Evolutionary conservation across 2,329 filamentous ascomycete genomes (phyloP).

Genomic region (Pseudocercospora ulei): DNA sequence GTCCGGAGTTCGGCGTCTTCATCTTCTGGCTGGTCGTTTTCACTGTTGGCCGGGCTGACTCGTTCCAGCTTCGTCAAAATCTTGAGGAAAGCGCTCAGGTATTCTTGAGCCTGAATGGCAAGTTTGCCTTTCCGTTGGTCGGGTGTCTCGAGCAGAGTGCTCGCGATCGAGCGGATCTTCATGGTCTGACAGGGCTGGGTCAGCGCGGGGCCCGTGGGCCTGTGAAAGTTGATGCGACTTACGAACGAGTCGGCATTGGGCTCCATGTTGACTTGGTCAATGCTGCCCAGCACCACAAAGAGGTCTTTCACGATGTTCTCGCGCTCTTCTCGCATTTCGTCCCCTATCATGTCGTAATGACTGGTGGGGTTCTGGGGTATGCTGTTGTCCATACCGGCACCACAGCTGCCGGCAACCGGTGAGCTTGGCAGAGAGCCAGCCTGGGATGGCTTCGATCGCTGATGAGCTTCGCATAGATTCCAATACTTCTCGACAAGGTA

Average conservation of each 20-base stretch:
- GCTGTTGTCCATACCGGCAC: slow-evolving; percentile 34
- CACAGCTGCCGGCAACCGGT: slow-evolving; percentile 30
- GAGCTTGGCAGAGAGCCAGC: slow-evolving; percentile 35
- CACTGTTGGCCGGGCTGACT: slow-evolving; percentile 42
- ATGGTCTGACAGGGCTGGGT: slow-evolving; percentile 47
- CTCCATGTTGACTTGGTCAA: slow-evolving; percentile 79
- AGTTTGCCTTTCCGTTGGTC: slow-evolving; percentile 46
- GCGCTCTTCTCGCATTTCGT: slow-evolving; percentile 62
- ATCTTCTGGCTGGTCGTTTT: slow-evolving; percentile 38
- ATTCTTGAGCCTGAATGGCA: slow-evolving; percentile 56
- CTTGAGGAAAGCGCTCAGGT: slow-evolving; percentile 61
- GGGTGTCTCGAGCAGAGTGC: slow-evolving; percentile 60
- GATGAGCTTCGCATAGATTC: slow-evolving; percentile 58
- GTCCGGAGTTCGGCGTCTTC: slow-evolving; percentile 66
- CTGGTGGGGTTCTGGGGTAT: slow-evolving; percentile 29
- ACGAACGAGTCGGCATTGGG: slow-evolving; percentile 56
- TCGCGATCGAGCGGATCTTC: slow-evolving; percentile 77
- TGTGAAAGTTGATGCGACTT: slow-evolving; percentile 33
- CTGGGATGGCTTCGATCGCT: slow-evolving; percentile 33
- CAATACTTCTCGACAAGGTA: slow-evolving; percentile 83
- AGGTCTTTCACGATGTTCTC: slow-evolving; percentile 74
- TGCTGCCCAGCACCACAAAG: slow-evolving; percentile 61
- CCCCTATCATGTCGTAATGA: slow-evolving; percentile 45
- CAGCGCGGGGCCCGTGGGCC: not conserved
- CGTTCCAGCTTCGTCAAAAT: slow-evolving; percentile 66